These are phyloP conservation scores for Neoboletus subvelutipes DNA, from an alignment of 768 basidiomycete species.

Conservation along the genomic window DNA sequence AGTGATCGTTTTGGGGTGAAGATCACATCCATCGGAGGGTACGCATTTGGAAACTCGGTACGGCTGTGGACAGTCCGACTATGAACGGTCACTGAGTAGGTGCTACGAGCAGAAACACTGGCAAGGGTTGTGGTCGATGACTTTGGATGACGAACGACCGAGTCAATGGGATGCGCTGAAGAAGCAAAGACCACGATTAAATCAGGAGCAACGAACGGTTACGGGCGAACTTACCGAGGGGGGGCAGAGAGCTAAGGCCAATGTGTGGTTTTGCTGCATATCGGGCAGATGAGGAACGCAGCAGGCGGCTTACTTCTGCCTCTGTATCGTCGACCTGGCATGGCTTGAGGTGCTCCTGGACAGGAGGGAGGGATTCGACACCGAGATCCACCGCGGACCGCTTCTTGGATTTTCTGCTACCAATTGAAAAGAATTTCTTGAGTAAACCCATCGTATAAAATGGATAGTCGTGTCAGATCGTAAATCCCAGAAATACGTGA, in stretches of 20 bases:
- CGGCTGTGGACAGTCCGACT: constrained; percentile 57
- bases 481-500: constrained; percentile 19
- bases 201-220: not conserved
- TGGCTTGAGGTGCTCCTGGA: constrained; percentile 15
- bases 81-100: constrained; percentile 73
- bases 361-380: constrained; percentile 30
- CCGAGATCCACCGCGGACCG: constrained; percentile 27
- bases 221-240: constrained; percentile 58
- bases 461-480: constrained; percentile 28
- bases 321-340: constrained; percentile 44
- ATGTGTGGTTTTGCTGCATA: constrained; percentile 56
- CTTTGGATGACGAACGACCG: constrained; percentile 47
- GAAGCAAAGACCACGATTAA: not conserved
- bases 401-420: constrained; percentile 62
- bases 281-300: constrained; percentile 73
- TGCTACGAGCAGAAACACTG: constrained; percentile 54
- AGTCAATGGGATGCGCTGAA: constrained; percentile 67
- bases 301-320: constrained; percentile 45
- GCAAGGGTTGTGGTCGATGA: constrained; percentile 54
- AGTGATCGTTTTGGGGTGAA: constrained; percentile 28
- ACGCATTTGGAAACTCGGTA: constrained; percentile 67
- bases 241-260: constrained; percentile 59
- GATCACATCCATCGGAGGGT: constrained; percentile 39
- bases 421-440: constrained; percentile 67
- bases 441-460: constrained; percentile 58